Percentiles rank a stretch among this genome's conserved stretches.
Conservation (phyloP, 805 yeast genomes). For the Lipomyces yamanashiensis region DNA sequence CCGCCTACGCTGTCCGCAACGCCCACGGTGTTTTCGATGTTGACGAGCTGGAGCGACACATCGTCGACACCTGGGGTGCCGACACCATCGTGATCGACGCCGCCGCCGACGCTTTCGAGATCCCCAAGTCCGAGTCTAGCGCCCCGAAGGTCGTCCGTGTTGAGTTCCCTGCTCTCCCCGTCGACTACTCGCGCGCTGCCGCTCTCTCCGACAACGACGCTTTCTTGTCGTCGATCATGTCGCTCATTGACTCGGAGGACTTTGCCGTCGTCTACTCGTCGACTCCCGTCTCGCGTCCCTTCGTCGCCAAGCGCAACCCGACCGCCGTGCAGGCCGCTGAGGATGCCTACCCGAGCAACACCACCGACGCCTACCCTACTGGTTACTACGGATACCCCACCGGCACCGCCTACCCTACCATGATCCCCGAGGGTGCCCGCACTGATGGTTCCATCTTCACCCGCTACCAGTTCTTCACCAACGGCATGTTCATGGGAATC, state of each 20-base stretch:
- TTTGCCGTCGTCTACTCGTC: conserved; percentile 46
- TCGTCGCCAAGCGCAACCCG: conserved; percentile 29
- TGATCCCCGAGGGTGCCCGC: conserved; percentile 36
- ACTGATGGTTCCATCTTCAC: conserved; percentile 54
- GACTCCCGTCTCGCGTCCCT: conserved; percentile 39
- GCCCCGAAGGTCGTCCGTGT: conserved; percentile 65
- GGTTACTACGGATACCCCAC: conserved; percentile 30
- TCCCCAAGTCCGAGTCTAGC: conserved; percentile 71
- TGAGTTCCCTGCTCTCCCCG: conserved; percentile 58
- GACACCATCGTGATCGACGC: conserved; percentile 50
- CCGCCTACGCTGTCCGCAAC: conserved; percentile 37
- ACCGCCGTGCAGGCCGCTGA: conserved; percentile 10
- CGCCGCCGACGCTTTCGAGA: conserved; percentile 50
- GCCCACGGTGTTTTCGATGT: conserved; percentile 47
- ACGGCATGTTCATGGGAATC: conserved; percentile 79
- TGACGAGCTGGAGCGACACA: conserved; percentile 50
- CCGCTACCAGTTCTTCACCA: conserved; percentile 71
- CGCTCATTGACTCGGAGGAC: conserved; percentile 44
- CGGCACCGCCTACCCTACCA: conserved; percentile 26
- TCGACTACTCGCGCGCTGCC: conserved; percentile 34
- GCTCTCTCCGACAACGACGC: conserved; percentile 40
- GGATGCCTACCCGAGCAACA: conserved; percentile 14
- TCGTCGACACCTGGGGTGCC: conserved; percentile 59
- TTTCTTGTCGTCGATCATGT: conserved; percentile 41
- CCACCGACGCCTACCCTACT: conserved; percentile 25